Conservation (phyloP, 1,284 basidiomycete genomes). For the Rhodotorula sp. region DNA sequence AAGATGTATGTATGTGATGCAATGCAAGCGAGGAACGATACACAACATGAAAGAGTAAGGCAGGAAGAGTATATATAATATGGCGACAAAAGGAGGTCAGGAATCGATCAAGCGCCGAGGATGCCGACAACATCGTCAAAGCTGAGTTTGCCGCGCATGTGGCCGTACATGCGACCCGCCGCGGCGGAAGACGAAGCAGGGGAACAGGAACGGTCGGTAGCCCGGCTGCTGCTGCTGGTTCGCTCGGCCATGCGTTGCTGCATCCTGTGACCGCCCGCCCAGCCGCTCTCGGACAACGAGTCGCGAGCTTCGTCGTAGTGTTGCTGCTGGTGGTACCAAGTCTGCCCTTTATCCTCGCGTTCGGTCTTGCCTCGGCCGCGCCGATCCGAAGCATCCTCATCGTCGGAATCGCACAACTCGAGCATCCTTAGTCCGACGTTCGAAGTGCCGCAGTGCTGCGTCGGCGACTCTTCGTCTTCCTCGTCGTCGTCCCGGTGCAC, state of each 20-base stretch:
- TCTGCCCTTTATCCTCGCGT: neutral
- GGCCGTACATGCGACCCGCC: neutral
- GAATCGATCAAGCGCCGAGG: constrained; percentile 9
- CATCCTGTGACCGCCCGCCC: constrained; percentile 1
- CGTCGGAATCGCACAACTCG: constrained; percentile 16
- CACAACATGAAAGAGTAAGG: neutral
- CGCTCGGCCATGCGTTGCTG: constrained; percentile 14
- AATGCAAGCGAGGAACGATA: neutral
- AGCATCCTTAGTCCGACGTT: constrained; percentile 28
- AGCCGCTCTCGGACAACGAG: neutral
- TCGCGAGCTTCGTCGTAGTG: neutral
- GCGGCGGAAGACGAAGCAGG: neutral
- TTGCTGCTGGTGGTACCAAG: neutral
- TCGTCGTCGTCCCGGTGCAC: neutral
- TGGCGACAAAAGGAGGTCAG: neutral
- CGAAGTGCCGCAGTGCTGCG: constrained; percentile 8
- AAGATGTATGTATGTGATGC: neutral
- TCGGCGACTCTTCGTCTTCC: constrained; percentile 22
- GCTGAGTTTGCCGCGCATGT: constrained; percentile 27
- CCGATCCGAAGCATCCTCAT: neutral
- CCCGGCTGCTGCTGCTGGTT: neutral
- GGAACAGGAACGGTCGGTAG: too few relatives aligned
- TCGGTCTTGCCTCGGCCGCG: neutral
- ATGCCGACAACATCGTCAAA: constrained; percentile 36
- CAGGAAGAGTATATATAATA: neutral